These are phyloP conservation scores for Fusarium sp. DNA, from an alignment of 2,329 filamentous ascomycete species.

Conservation along the genomic window DNA sequence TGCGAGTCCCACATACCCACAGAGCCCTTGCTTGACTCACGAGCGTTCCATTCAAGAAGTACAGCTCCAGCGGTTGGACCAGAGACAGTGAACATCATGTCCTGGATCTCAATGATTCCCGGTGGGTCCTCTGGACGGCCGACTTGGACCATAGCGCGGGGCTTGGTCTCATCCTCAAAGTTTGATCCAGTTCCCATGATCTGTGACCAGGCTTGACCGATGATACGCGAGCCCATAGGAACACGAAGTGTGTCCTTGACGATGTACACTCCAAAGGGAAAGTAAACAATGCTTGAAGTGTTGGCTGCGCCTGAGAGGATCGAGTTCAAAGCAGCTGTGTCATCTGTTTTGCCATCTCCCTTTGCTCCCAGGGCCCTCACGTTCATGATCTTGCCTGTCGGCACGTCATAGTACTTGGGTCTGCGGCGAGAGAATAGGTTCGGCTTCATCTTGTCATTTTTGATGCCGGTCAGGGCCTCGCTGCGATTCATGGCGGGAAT, in stretches of 20 bases:
- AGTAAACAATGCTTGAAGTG: slow-evolving; percentile 55
- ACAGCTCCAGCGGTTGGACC: slow-evolving; percentile 18
- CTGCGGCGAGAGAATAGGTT: slow-evolving; percentile 22
- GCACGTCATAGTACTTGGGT: slow-evolving; percentile 26
- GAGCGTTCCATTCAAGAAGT: slow-evolving; percentile 66
- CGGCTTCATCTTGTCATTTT: slow-evolving; percentile 16
- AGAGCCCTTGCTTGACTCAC: slow-evolving; percentile 52
- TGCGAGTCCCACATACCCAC: slow-evolving; percentile 65
- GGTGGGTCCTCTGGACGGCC: slow-evolving; percentile 64
- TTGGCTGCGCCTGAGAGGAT: slow-evolving; percentile 50
- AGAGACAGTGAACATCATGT: slow-evolving; percentile 70
- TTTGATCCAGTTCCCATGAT: slow-evolving; percentile 58
- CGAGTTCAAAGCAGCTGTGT: slow-evolving; percentile 56
- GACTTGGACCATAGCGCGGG: slow-evolving; percentile 68
- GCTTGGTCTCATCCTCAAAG: slow-evolving; percentile 50
- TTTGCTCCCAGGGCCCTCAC: slow-evolving; percentile 51
- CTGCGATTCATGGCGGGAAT: slow-evolving; percentile 18
- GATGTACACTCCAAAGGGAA: slow-evolving; percentile 58
- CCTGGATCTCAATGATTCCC: slow-evolving; percentile 73
- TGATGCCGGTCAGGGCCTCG: slow-evolving; percentile 1
- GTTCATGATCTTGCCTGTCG: slow-evolving; percentile 22
- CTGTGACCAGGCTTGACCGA: slow-evolving; percentile 60
- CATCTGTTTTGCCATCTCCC: slow-evolving; percentile 79
- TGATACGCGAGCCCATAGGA: slow-evolving; percentile 58
- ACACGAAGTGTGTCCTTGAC: slow-evolving; percentile 60